These are phyloP conservation scores for Microbotryomycetes sp. DNA, from an alignment of 1,284 basidiomycete genomes.

Conservation along the genomic window DNA sequence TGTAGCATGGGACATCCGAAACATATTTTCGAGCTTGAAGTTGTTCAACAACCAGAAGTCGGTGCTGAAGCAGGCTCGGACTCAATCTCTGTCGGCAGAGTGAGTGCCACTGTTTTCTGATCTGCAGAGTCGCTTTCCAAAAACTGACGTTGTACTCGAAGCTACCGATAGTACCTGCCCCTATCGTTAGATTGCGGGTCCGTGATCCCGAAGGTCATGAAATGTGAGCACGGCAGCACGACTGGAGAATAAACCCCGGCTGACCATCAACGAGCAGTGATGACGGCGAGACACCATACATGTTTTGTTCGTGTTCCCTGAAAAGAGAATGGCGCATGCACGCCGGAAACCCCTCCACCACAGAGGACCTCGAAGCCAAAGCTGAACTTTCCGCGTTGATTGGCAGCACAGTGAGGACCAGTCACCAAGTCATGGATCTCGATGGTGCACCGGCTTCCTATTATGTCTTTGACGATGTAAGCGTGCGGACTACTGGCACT, in stretches of 20 bases:
- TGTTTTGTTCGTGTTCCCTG: conserved; percentile 31
- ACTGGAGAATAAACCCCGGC: neutral
- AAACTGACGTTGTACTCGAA: neutral
- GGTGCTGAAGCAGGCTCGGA: conserved; percentile 15
- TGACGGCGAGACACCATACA: conserved; percentile 27
- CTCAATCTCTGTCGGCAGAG: conserved; percentile 21
- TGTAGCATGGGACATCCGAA: too few species aligned
- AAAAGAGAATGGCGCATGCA: conserved; percentile 47
- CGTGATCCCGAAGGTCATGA: conserved; percentile 8
- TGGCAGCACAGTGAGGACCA: conserved; percentile 72
- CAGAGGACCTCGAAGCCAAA: conserved; percentile 46
- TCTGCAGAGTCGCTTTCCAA: neutral
- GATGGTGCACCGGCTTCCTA: conserved; percentile 64
- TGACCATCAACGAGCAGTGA: neutral
- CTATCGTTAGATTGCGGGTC: conserved; percentile 30
- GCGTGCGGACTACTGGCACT: conserved; percentile 64
- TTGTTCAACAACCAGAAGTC: conserved; percentile 25
- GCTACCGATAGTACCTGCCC: conserved; percentile 34
- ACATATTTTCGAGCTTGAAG: conserved; percentile 10
- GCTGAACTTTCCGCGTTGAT: conserved; percentile 48
- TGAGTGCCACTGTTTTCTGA: neutral
- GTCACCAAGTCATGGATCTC: conserved; percentile 61
- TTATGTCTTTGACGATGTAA: conserved; percentile 83
- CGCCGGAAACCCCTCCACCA: conserved; percentile 41
- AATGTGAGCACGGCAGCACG: conserved; percentile 20